Evolutionary conservation across 495 filamentous ascomycete genomes (phyloP).

Genomic region (Hyaloscypha hepaticicola): DNA sequence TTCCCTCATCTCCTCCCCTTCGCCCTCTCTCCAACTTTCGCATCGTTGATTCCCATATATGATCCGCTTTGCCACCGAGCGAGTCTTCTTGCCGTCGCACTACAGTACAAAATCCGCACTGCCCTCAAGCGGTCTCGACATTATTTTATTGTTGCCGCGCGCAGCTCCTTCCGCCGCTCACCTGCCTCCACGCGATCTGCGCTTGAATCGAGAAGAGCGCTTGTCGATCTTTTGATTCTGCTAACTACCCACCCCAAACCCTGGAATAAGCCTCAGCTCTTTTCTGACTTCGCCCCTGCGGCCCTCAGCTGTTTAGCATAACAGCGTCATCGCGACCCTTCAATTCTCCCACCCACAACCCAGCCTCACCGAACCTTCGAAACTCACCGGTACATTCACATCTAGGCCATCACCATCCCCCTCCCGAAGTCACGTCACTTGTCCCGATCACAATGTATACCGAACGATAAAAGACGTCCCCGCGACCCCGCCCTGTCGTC

Average conservation of each 20-base stretch:
- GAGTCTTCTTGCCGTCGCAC: too few relatives aligned
- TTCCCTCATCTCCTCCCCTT: neutral
- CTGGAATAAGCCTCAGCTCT: neutral
- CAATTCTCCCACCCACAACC: neutral
- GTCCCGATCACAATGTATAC: neutral
- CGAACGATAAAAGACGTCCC: conserved; percentile 5
- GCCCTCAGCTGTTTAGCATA: neutral
- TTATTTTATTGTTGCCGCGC: neutral
- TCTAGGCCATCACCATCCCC: neutral
- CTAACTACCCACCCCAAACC: neutral
- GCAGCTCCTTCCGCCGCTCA: neutral
- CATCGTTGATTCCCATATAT: neutral
- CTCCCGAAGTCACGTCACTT: neutral
- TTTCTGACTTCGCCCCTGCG: neutral
- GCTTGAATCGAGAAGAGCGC: neutral
- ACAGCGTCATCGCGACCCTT: neutral
- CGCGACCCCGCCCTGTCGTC: neutral
- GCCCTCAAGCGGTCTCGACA: neutral
- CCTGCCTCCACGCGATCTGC: neutral
- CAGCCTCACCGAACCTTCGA: neutral
- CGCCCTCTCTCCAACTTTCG: neutral
- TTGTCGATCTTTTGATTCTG: neutral
- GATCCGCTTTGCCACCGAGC: neutral
- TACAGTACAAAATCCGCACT: neutral
- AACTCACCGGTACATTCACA: neutral